Base-by-base conservation (phyloP, 305 asterid genomes). In the Solanum hybrid region DNA sequence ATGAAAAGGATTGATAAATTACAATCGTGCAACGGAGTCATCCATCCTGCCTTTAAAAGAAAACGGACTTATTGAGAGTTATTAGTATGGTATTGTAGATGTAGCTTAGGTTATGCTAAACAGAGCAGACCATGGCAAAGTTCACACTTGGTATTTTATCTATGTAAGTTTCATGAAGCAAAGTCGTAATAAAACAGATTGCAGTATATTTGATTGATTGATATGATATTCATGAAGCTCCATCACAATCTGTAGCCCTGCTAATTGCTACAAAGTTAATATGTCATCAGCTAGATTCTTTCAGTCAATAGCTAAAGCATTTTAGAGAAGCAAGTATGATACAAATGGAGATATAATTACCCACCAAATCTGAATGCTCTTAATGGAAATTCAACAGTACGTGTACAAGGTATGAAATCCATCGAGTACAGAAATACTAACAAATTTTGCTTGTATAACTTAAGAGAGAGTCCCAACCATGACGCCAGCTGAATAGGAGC, bases 41-140 rank as follows among this genome's bases (percentile, higher is more conserved):
- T 95, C 89, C 95, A 92, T 89, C 97, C 96, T 4, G 97, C 92
- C 87, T 97, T 97, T 88, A 94, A 95, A 94, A 92, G 96, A 92
- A 97, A 94, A 92, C 89, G 92, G 72, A 90, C 90, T 41, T 88
- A 77, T 93, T 95, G 92, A 95, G 89, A 29, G 88, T 76, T 13
- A 6, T 72, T n/a, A 37, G 73, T 83, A 29, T 29, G 83, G 24
- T 14, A 13, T 78, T 77, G 38, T 27, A 45, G 29, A 83, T 83
- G 38, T 31, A 29, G 73, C 87, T 39, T 39, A 39, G 36, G 34
- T n/a, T 81, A 81, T 81, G 34, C 70, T 26, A 82, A 39, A 39
- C 70, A 81, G 37, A 26, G 38, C 87, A 83, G 87, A 14, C 27
- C 27, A 41, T 14, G 34, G 73, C 27, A 83, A 45, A 41, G 65